Evolutionary conservation across 2,329 filamentous ascomycete genomes (phyloP).

Genomic region (Grosmannia penicillata): DNA sequence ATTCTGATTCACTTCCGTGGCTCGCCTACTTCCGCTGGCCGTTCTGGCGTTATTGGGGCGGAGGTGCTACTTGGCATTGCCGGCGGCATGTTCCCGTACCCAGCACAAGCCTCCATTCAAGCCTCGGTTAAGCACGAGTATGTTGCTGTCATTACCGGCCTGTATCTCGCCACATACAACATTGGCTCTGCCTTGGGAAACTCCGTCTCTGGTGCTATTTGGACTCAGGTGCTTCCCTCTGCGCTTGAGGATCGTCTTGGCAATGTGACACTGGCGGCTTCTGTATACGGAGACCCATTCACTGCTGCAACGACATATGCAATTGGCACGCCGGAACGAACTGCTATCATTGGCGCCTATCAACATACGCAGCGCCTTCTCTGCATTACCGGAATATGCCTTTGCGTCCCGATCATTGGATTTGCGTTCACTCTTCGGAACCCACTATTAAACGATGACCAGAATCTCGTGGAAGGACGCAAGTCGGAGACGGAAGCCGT

Average conservation of each 20-base stretch:
- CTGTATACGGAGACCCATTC: slow-evolving; percentile 22
- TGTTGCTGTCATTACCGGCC: slow-evolving; percentile 47
- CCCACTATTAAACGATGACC: slow-evolving; percentile 28
- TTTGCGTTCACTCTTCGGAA: slow-evolving; percentile 28
- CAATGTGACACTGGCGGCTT: slow-evolving; percentile 22
- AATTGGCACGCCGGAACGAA: slow-evolving; percentile 26
- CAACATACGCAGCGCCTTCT: slow-evolving; percentile 31
- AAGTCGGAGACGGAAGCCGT: not conserved
- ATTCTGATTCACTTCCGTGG: slow-evolving; percentile 50
- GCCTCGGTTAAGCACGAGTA: slow-evolving; percentile 30
- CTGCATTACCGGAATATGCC: slow-evolving; percentile 31
- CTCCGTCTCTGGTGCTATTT: slow-evolving; percentile 45
- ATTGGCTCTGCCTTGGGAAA: slow-evolving; percentile 46
- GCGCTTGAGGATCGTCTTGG: slow-evolving; percentile 19
- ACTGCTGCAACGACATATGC: slow-evolving; percentile 19
- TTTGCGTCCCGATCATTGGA: slow-evolving; percentile 31
- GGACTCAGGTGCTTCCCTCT: slow-evolving; percentile 40
- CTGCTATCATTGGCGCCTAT: slow-evolving; percentile 27
- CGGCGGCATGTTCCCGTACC: slow-evolving; percentile 45
- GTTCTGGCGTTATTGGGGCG: slow-evolving; percentile 45
- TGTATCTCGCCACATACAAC: slow-evolving; percentile 49
- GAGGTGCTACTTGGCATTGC: slow-evolving; percentile 49
- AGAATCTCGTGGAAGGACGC: slow-evolving; percentile 25
- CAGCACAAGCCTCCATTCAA: slow-evolving; percentile 30
- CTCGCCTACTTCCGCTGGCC: slow-evolving; percentile 22